Evolutionary conservation across 805 yeast genomes (phyloP).

Genomic region (Ogataea polymorpha): DNA sequence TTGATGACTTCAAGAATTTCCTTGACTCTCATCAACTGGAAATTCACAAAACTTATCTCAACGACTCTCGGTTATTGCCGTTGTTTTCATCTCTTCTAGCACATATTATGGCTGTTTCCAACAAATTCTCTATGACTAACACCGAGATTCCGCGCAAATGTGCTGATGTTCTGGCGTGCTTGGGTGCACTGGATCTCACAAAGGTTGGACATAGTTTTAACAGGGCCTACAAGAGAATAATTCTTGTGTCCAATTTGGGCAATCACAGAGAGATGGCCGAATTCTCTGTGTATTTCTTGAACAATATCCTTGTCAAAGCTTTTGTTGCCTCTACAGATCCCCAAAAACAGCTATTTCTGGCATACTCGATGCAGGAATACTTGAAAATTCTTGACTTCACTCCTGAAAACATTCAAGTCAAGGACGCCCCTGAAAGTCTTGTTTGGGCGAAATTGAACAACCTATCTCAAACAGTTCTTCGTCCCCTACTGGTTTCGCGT

Average conservation of each 20-base stretch:
- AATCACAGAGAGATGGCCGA: conserved; percentile 58
- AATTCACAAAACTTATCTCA: conserved; percentile 44
- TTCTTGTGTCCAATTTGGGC: conserved; percentile 60
- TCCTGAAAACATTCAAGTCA: conserved; percentile 18
- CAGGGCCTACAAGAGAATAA: conserved; percentile 39
- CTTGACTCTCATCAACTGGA: conserved; percentile 48
- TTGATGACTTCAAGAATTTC: conserved; percentile 58
- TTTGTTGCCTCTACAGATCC: conserved; percentile 93
- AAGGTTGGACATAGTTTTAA: conserved; percentile 38
- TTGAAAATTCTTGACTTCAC: conserved; percentile 54
- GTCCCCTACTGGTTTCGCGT: conserved; percentile 71
- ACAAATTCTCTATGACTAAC: conserved; percentile 48
- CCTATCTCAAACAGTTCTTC: conserved; percentile 66
- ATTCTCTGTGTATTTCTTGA: conserved; percentile 64
- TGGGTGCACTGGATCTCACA: conserved; percentile 75
- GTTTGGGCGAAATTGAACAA: conserved; percentile 66
- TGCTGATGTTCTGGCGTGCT: conserved; percentile 65
- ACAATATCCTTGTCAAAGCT: conserved; percentile 70
- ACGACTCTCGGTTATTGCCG: conserved; percentile 31
- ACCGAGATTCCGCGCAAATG: conserved; percentile 54
- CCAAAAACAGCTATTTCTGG: conserved; percentile 73
- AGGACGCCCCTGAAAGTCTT: conserved; percentile 31
- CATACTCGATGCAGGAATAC: conserved; percentile 86
- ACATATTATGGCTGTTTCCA: conserved; percentile 53
- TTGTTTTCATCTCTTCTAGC: conserved; percentile 46